Conservation (phyloP, 1,284 basidiomycete species). For the Stereum hirsutum region DNA sequence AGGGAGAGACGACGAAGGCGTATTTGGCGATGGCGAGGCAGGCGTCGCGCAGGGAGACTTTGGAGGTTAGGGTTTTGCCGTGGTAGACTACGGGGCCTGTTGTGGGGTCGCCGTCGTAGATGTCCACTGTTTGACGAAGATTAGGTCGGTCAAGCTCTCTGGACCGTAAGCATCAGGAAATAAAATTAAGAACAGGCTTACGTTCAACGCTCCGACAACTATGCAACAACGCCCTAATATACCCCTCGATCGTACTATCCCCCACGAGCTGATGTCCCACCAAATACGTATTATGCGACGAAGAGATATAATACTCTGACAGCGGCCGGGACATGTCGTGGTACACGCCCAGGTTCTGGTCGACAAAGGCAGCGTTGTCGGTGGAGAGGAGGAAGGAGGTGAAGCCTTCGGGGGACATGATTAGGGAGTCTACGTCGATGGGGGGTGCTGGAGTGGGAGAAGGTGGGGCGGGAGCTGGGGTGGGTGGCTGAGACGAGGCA, state of each 20-base stretch:
- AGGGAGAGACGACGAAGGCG: conserved; percentile 89
- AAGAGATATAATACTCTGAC: conserved; percentile 86
- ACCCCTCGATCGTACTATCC: conserved; percentile 91
- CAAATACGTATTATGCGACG: conserved; percentile 97
- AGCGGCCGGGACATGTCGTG: conserved; percentile 79
- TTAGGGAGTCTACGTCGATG: not conserved
- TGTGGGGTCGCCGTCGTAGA: conserved; percentile 83
- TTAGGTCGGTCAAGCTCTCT: not conserved
- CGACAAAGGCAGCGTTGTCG: conserved; percentile 51
- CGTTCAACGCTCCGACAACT: conserved; percentile 91
- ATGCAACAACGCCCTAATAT: conserved; percentile 86
- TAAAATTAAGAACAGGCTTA: conserved; percentile 29
- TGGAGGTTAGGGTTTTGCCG: conserved; percentile 86
- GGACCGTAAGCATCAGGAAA: not conserved
- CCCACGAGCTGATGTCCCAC: conserved; percentile 93
- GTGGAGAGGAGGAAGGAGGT: conserved; percentile 67
- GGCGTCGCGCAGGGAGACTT: conserved; percentile 78
- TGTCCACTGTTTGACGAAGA: conserved; percentile 62
- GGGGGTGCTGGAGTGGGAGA: not conserved
- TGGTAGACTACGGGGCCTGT: conserved; percentile 87
- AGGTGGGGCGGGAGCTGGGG: conserved; percentile 15
- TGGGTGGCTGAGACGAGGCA: conserved; percentile 5
- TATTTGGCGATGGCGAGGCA: conserved; percentile 87
- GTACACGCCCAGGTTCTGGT: conserved; percentile 31
- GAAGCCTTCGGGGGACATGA: conserved; percentile 47